These are phyloP conservation scores for Byssothecium circinans DNA, from an alignment of 2,329 filamentous ascomycete species.

Conservation along the genomic window DNA sequence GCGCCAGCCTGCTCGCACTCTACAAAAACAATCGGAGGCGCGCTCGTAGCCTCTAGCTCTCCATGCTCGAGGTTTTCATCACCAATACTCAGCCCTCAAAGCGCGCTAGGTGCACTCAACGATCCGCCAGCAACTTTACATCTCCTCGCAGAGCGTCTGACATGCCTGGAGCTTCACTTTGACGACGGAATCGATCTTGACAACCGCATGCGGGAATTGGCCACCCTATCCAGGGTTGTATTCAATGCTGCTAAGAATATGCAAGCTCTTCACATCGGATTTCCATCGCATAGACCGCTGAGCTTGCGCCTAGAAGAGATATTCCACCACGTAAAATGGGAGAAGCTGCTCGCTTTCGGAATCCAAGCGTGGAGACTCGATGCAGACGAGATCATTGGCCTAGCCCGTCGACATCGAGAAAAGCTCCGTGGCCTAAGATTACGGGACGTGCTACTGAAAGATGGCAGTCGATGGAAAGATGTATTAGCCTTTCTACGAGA, in stretches of 20 bases:
- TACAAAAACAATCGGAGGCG: conserved; percentile 59
- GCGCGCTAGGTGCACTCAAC: conserved; percentile 55
- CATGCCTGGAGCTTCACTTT: conserved; percentile 65
- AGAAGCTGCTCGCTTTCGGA: conserved; percentile 63
- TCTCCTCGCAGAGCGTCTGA: conserved; percentile 58
- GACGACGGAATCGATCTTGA: conserved; percentile 61
- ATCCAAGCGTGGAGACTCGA: conserved; percentile 66
- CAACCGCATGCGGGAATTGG: conserved; percentile 59
- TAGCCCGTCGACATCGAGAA: conserved; percentile 59
- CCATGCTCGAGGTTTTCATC: conserved; percentile 63
- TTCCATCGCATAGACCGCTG: conserved; percentile 60
- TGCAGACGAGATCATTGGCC: conserved; percentile 61
- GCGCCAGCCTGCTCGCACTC: conserved; percentile 64
- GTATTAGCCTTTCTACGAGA: conserved; percentile 59
- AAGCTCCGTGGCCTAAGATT: conserved; percentile 62
- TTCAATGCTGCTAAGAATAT: conserved; percentile 63
- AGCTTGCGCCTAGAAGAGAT: conserved; percentile 61
- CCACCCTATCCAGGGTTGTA: conserved; percentile 59
- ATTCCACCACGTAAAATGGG: conserved; percentile 65
- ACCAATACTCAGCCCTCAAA: conserved; percentile 64
- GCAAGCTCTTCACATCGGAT: conserved; percentile 65
- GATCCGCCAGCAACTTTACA: conserved; percentile 53
- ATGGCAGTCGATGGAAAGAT: conserved; percentile 63
- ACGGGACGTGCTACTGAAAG: conserved; percentile 62
- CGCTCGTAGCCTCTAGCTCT: conserved; percentile 59